Evolutionary conservation across 73 alveolate species (phyloP), one percentile per base, ranked within the genome.

Genomic region (Stentor coeruleus): DNA sequence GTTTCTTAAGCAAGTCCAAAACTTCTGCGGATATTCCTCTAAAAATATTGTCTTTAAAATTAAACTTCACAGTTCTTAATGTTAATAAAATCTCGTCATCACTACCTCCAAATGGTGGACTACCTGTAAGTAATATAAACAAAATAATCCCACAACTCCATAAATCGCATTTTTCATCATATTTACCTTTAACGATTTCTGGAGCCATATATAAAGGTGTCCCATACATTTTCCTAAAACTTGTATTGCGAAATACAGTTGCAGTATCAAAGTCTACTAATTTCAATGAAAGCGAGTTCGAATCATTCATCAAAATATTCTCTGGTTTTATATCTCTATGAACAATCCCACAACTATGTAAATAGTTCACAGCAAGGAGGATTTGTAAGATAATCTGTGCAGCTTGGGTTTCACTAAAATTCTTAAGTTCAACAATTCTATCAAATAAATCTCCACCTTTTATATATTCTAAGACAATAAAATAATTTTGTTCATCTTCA

Each of bases 161-260:
- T 60, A 93, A 86, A 86, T 93, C 98, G 81, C 90, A 88, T 81
- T 91, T 93, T 26, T 76, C 59, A 58, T 84, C 83, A 49, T 87
- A 87, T 26, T 74, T 76, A 37, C 75, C 87, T 83, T 81, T 55
- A 33, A 87, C 74, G 26, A 92, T 92, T 92, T 92, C 96, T 28
- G 98, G 98, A 39, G 96, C 93, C 96, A 92, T 92, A 59, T 90
- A 90, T 72, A 87, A 86, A 0, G 96, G 96, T 20, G 98, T 84
- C 4, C 98, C 98, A 84, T 86, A 82, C 0, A 66, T 31, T 31
- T 20, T 37, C 39, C 33, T 31, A 26, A 66, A 26, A 3, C 33
- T 31, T 1, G 40, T 31, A 33, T 66, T 31, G n/a, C 33, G 26
- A 2, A 20, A 66, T 1, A 0, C 37, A 28, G 79, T 66, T 20